These are phyloP conservation scores for Obba rivulosa DNA, from an alignment of 768 basidiomycete genomes.

Conservation along the genomic window DNA sequence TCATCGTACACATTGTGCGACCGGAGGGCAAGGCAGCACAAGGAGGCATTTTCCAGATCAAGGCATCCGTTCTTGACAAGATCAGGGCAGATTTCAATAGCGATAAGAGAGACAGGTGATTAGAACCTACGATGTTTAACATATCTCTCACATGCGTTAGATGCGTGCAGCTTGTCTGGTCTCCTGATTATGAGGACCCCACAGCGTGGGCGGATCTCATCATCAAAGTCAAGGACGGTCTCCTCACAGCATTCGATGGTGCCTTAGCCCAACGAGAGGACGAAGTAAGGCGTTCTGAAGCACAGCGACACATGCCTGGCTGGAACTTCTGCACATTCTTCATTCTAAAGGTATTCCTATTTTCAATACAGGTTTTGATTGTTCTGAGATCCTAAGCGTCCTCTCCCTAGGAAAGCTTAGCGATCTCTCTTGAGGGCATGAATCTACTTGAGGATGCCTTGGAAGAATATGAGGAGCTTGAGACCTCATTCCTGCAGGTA, in stretches of 20 bases:
- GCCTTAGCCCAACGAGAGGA: constrained; percentile 80
- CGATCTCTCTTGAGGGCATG: constrained; percentile 87
- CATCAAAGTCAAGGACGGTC: constrained; percentile 84
- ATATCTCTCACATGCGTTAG: constrained; percentile 32
- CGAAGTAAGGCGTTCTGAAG: constrained; percentile 84
- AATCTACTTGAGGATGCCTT: constrained; percentile 87
- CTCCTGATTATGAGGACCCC: constrained; percentile 65
- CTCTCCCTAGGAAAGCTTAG: constrained; percentile 85
- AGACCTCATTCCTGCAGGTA: constrained; percentile 72
- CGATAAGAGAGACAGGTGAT: constrained; percentile 81
- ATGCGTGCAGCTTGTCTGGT: constrained; percentile 80
- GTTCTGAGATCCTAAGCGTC: too few species aligned
- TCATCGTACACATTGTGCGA: constrained; percentile 81
- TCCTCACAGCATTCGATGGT: constrained; percentile 79
- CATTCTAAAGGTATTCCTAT: constrained; percentile 71
- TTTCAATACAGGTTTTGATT: background rate
- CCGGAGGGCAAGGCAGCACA: constrained; percentile 57
- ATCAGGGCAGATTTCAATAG: constrained; percentile 88
- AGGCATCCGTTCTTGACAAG: constrained; percentile 82
- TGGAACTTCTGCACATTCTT: constrained; percentile 99
- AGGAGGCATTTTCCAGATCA: constrained; percentile 77
- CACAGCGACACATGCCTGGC: constrained; percentile 87
- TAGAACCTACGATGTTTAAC: constrained; percentile 1
- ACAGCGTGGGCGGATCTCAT: constrained; percentile 84
- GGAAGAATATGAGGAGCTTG: constrained; percentile 86